Base-by-base conservation (phyloP, 768 basidiomycete genomes). In the Suillus cothurnatus region DNA sequence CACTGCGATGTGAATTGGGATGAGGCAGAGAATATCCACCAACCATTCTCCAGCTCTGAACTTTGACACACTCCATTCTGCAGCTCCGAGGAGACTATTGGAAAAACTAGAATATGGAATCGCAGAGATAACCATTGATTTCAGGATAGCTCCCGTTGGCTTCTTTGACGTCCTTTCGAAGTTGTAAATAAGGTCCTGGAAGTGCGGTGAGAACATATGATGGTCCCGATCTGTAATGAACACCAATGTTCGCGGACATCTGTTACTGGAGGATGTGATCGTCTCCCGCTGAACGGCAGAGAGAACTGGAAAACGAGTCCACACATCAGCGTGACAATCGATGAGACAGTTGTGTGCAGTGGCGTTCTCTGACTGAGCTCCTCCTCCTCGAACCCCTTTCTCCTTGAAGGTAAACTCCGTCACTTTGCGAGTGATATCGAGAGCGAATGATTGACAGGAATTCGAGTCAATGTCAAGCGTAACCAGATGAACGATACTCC, bases 1-100 rank as follows among this genome's bases (percentile, higher is more conserved):
- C 28, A 89, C 70, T 0, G 87, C 88, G 36, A 89, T 79, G 36
- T 89, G 88, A 34, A 89, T 88, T 0, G 88, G 88, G 52, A 89
- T 88, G 36, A 89, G 75, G 63, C 88, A 89, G 1, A 89, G 66
- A 9, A 88, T 71, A 17, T 87, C 84, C 0, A 85, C 86, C 0
- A 89, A 71, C 88, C 88, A 89, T 71, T 89, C 86, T 41, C 88
- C 88, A 0, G 79, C 78, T 19, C 77, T 76, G 65, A 82, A 84
- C 6, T 68, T 67, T 3, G 85, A 85, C 5, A 77, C 62, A 14
- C 72, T 67, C 74, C 77, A 77, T 2, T 55, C 39, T 5, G 60
- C 53, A 36, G 63, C 67, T 21, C 41, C 60, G 32, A 63, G 67
- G 28, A 71, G 53, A 38, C 69, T 67, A 8, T 50, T 32, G 38